These are phyloP conservation scores for Alternaria longipes DNA, from an alignment of 2,329 filamentous ascomycete genomes.

Conservation along the genomic window DNA sequence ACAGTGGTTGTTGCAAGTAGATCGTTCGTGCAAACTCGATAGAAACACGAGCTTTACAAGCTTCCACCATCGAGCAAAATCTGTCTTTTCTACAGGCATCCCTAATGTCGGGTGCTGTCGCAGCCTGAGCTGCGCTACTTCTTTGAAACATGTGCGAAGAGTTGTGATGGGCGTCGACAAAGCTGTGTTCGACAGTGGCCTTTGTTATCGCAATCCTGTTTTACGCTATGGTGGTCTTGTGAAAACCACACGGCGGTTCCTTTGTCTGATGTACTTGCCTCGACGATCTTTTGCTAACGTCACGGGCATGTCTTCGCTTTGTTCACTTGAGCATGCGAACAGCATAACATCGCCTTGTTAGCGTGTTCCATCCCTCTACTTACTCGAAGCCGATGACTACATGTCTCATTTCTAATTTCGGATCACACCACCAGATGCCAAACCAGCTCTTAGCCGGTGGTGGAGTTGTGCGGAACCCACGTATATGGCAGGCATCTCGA, in stretches of 20 bases:
- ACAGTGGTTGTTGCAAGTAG: neutral
- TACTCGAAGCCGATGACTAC: neutral
- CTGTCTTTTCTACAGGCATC: neutral
- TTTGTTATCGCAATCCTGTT: conserved; percentile 9
- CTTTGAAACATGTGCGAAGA: conserved; percentile 10
- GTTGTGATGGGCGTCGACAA: neutral
- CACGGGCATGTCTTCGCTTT: conserved; percentile 8
- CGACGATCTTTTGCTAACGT: neutral
- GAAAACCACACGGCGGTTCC: neutral
- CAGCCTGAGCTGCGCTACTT: neutral
- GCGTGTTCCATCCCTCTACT: neutral
- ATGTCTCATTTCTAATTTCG: neutral
- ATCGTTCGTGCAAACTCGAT: neutral
- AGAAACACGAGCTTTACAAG: neutral
- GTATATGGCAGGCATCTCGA: neutral
- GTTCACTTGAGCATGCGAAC: neutral
- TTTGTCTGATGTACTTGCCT: conserved; percentile 6
- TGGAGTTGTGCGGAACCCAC: neutral
- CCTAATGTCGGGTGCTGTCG: neutral
- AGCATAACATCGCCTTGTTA: neutral
- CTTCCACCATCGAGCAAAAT: neutral
- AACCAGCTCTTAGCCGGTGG: neutral
- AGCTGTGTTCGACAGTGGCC: conserved; percentile 3
- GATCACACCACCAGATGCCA: neutral
- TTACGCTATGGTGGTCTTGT: neutral